phyloP scores from a whole-genome alignment of 768 basidiomycete genomes.

The Podaxis mareebaensis region DNA sequence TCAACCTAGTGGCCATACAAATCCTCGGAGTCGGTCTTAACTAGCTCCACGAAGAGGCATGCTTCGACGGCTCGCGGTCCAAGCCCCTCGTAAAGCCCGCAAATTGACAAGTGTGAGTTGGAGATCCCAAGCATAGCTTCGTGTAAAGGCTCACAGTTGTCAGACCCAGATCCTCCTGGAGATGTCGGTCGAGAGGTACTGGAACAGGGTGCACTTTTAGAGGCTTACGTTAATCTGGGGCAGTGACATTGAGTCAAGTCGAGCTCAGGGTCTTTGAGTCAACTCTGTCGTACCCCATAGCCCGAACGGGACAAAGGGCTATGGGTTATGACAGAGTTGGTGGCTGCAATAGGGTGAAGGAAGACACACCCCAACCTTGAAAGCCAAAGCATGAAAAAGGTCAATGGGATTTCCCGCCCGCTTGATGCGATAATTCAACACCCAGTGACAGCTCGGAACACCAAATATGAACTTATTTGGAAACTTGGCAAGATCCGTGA shows the following conservation, averaged over 20 bases:
- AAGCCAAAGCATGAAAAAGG: conserved; percentile 23
- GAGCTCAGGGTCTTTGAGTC: no score
- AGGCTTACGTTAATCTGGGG: conserved; percentile 21
- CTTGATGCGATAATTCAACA: background rate
- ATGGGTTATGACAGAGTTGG: no score
- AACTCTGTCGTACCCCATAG: no score
- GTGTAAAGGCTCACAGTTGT: conserved; percentile 19
- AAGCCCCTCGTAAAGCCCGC: conserved; percentile 27
- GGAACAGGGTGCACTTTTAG: background rate
- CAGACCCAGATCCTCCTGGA: conserved; percentile 26
- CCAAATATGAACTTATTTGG: conserved; percentile 14
- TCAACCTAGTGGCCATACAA: background rate
- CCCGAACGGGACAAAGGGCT: no score
- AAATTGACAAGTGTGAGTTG: conserved; percentile 18
- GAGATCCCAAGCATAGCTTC: background rate
- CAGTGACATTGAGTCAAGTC: background rate
- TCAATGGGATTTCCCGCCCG: conserved; percentile 25
- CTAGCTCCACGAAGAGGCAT: conserved; percentile 26
- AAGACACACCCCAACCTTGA: conserved; percentile 25
- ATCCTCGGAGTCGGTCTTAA: conserved; percentile 5
- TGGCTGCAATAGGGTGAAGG: no score
- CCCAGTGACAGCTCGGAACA: no score
- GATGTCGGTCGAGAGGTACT: background rate
- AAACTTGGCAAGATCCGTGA: conserved; percentile 24
- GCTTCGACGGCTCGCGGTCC: conserved; percentile 26